Evolutionary conservation across 2,329 filamentous ascomycete genomes (phyloP), one percentile per base, ranked within the genome.

Genomic region (Metarhizium album): DNA sequence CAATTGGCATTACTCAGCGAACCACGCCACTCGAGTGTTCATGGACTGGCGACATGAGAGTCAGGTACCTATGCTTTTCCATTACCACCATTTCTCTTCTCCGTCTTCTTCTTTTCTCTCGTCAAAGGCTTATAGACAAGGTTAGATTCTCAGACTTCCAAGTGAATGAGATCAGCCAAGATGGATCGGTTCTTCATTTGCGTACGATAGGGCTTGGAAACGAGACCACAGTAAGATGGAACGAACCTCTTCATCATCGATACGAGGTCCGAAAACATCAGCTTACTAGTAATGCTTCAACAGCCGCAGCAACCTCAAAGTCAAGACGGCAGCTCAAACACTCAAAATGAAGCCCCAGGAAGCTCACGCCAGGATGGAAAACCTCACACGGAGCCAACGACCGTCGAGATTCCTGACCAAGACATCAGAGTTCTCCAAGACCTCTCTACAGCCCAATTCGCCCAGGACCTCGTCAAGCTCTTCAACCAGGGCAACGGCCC

Each of bases 121-220:
- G 40, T 16, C 24, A 31, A 13, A 20, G 16, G 16, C 40, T 43
- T 14, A 43, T 9, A 47, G 29, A 14, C n/a, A 20, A 13, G 4
- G 2, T 3, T 47, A 81, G 88, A 57, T 96, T 90, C 67, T 91
- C 90, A 3, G 90, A 96, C 65, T 96, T 96, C 60, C 74, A 93
- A 58, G 90, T 96, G 59, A 90, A 95, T 62, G 90, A 96, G 67
- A 91, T 96, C 55, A 72, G 79, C 20, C 82, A 83, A 29, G 79
- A 85, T 61, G 90, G 90, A 16, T 69, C 82, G 49, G 87, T 95
- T 14, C 66, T 93, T 48, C 88, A 91, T 65, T 72, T 96, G 46
- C 74, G 67, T 52, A 76, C 73, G 49, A 66, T 76, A 18, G 67
- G 65, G 16, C 43, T 64, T 7, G 53, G 48, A 56, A 56, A 42